A percentile compares a stretch with the other conserved stretches of the same genome.
These are phyloP conservation scores for Dactylis glomerata DNA, from an alignment of 176 grass and related monocot genomes.

Conservation along the genomic window DNA sequence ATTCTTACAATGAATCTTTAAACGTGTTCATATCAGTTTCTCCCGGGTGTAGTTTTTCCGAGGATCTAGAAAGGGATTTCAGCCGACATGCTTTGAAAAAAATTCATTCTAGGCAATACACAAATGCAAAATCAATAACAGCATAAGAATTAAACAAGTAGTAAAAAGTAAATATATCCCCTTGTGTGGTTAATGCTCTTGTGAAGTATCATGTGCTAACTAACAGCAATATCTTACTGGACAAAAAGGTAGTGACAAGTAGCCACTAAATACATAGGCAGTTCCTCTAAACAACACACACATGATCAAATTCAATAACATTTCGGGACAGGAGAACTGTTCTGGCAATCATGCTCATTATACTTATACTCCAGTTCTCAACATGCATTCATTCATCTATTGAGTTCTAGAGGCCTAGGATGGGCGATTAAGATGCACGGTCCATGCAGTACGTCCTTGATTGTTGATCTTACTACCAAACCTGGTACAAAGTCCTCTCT, in stretches of 20 bases:
- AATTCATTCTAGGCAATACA: background rate
- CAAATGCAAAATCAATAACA: background rate
- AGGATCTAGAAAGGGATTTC: background rate
- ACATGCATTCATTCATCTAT: background rate
- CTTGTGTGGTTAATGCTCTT: background rate
- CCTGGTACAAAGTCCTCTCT: background rate
- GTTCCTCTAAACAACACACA: background rate
- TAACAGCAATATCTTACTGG: constrained; percentile 6
- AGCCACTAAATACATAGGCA: background rate
- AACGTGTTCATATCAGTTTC: background rate
- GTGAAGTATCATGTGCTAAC: background rate
- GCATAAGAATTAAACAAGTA: background rate
- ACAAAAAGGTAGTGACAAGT: constrained; percentile 17
- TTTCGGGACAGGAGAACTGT: background rate
- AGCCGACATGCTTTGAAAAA: background rate
- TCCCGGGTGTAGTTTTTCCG: background rate
- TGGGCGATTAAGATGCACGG: background rate
- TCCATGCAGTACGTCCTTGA: background rate
- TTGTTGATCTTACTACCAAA: background rate
- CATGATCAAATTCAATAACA: constrained; percentile 20
- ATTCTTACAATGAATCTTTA: background rate
- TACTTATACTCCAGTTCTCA: background rate
- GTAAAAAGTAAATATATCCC: constrained; percentile 4
- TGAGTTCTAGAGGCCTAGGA: background rate
- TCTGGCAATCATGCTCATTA: background rate